These are phyloP conservation scores for Blastomyces emzantsi DNA, from an alignment of 2,329 filamentous ascomycete species.

Conservation along the genomic window DNA sequence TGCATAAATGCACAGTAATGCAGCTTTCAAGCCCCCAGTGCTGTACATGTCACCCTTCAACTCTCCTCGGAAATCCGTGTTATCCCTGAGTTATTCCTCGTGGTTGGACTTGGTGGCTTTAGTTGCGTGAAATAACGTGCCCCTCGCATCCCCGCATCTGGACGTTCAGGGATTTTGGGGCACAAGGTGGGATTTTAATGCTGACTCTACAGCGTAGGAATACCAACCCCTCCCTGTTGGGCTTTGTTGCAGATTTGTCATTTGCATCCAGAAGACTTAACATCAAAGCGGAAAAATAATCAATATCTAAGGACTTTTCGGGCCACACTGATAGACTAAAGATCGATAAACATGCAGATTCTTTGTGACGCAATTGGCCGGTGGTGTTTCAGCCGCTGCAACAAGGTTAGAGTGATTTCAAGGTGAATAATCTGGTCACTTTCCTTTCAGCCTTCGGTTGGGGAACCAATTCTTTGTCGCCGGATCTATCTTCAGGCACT, in stretches of 20 bases:
- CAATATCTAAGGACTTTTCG: neutral
- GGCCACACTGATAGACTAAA: neutral
- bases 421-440: neutral
- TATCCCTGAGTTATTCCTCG: neutral
- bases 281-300: neutral
- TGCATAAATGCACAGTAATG: neutral
- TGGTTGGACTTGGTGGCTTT: neutral
- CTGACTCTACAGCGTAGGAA: neutral
- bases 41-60: too few relatives aligned
- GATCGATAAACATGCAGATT: neutral
- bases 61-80: too few relatives aligned
- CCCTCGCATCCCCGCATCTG: neutral
- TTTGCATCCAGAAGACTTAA: neutral
- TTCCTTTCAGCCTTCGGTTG: neutral
- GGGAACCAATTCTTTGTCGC: neutral
- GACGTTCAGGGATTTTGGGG: neutral
- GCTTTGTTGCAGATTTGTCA: neutral
- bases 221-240: neutral
- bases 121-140: neutral
- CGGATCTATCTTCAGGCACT: neutral
- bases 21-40: neutral
- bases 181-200: neutral
- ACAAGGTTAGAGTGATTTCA: neutral
- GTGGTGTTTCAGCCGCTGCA: neutral
- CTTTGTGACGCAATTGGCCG: neutral